Evolutionary conservation across 2,329 filamentous ascomycete genomes (phyloP), one percentile per base, ranked within the genome.

Genomic region (Corynespora cassiicola): DNA sequence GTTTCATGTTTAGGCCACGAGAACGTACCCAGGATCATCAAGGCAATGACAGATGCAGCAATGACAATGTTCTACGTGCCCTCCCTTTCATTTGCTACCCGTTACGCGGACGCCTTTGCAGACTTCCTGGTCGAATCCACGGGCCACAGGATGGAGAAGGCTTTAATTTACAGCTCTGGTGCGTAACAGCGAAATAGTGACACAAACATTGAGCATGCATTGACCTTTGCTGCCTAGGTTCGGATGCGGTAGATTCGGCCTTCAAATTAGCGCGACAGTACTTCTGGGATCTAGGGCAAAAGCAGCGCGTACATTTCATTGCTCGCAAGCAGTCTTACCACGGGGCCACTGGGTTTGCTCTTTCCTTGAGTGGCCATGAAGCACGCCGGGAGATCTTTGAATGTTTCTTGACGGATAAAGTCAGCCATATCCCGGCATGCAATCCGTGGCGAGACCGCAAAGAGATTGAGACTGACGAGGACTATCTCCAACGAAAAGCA

Each of bases 1-100:
- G 87, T 90, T 3, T 76, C 82, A 7, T 85, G 84, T 57, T 70
- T 92, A 7, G 88, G 88, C 6, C 84, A 89, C 52, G 82, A 80
- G 19, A 77, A 85, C 34, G 78, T 86, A 37, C 56, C 74, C 26
- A 73, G 83, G 31, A 80, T 91, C 9, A 65, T 71, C 4, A 54
- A 73, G 9, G 86, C 90, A 52, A 71, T 86, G 48, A n/a, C n/a
- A n/a, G n/a, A n/a, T n/a, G n/a, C n/a, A n/a, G 72, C 77, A 31
- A 39, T 27, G 6, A 66, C 79, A 28, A 69, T 86, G 1, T 71
- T 75, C 1, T 88, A 86, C 34, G 78, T 80, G 19, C 75, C 81
- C 28, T 78, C 81, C 0, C 67, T 78, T 4, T 80, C 80, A 55
- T 88, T 83, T 54, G 75, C 73, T 1, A 81, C 76, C 0, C 59